These are phyloP conservation scores for Houttuynia cordata DNA, from an alignment of 164 flowering plant species.

Conservation along the genomic window DNA sequence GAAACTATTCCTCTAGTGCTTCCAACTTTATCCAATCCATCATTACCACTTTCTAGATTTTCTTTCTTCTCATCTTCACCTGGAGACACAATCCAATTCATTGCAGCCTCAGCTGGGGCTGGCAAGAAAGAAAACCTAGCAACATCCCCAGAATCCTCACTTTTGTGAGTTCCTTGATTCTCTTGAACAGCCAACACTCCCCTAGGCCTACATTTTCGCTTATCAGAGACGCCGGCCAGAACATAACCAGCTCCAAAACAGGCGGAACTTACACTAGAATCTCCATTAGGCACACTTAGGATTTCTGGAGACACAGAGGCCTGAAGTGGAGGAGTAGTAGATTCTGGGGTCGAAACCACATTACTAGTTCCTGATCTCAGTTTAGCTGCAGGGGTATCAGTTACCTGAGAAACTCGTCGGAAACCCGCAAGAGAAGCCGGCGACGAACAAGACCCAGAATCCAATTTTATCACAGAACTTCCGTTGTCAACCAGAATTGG, in stretches of 20 bases:
- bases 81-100: constrained; percentile 63
- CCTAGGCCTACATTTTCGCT: constrained; percentile 75
- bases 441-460: too few species aligned
- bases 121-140: constrained; percentile 22
- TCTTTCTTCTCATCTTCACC: constrained; percentile 16
- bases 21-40: constrained; percentile 12
- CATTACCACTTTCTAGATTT: constrained; percentile 7
- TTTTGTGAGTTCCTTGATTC: constrained; percentile 3
- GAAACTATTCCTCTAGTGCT: constrained; percentile 3
- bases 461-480: too few species aligned
- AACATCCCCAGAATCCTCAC: neutral
- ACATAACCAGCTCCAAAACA: constrained; percentile 72
- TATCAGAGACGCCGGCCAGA: constrained; percentile 62
- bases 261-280: constrained; percentile 21
- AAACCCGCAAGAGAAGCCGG: neutral
- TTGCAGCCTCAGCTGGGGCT: constrained; percentile 51
- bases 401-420: neutral
- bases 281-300: constrained; percentile 29
- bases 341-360: constrained; percentile 15
- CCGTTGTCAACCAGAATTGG: constrained; percentile 4
- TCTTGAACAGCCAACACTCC: constrained; percentile 58
- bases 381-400: constrained; percentile 27
- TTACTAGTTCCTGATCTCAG: constrained; percentile 17
- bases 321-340: constrained; percentile 56
- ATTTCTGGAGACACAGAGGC: constrained; percentile 79